Evolutionary conservation across 2,329 filamentous ascomycete genomes (phyloP).

Genomic region (Sphaerulina populicola): DNA sequence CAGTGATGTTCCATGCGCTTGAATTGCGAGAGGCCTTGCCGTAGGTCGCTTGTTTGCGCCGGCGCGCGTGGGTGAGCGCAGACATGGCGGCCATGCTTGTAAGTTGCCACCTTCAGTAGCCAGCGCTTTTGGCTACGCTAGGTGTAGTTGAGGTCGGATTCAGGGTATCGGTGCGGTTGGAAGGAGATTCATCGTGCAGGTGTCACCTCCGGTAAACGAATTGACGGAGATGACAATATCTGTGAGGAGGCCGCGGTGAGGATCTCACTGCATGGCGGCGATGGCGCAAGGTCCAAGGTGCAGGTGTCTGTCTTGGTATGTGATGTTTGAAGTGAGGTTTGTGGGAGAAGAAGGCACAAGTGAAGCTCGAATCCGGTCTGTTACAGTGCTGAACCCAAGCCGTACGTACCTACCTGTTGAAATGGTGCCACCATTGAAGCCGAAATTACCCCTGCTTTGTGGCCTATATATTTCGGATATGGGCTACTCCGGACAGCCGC

Average conservation of each 20-base stretch:
- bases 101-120: neutral
- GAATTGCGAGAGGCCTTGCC: slow-evolving; percentile 20
- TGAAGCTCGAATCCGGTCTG: neutral
- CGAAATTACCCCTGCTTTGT: too few relatives aligned
- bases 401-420: too few relatives aligned
- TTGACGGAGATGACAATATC: neutral
- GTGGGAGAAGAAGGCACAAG: neutral
- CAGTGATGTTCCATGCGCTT: slow-evolving; percentile 15
- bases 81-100: slow-evolving; percentile 15
- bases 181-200: neutral
- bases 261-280: slow-evolving; percentile 1
- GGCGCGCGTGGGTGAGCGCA: slow-evolving; percentile 13
- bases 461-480: too few relatives aligned
- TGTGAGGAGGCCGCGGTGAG: neutral
- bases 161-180: neutral
- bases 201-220: neutral
- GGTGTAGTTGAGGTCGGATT: neutral
- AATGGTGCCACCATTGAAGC: too few relatives aligned
- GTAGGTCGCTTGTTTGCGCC: slow-evolving; percentile 23
- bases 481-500: too few relatives aligned
- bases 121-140: neutral
- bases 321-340: neutral
- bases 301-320: too few relatives aligned
- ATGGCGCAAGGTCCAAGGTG: neutral
- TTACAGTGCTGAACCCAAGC: too few relatives aligned